A percentile compares a stretch with the other conserved stretches of the same genome.
phyloP scores from a whole-genome alignment of 371 early-diverging fungal genomes.

The Capillidium rhysosporum region DNA sequence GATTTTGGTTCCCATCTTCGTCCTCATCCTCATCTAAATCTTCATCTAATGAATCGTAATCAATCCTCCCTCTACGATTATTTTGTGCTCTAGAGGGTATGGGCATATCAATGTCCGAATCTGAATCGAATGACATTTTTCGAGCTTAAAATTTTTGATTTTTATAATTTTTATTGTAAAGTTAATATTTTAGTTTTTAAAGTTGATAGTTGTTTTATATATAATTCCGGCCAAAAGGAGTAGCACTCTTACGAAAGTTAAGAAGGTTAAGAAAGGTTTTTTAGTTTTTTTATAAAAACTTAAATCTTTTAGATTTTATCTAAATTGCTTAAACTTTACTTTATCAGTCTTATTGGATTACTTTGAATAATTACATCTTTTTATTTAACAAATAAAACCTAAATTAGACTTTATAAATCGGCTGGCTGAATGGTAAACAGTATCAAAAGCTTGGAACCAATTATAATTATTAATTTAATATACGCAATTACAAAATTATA shows the following conservation, averaged over 20 bases:
- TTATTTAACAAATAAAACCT: no score
- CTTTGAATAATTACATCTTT: no score
- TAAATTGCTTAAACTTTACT: no score
- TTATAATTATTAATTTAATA: background rate
- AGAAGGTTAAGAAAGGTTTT: no score
- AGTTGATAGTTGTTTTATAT: background rate
- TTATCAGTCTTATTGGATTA: no score
- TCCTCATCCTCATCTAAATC: slow-evolving; percentile 12
- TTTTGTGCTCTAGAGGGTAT: slow-evolving; percentile 11
- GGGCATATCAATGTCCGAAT: slow-evolving; percentile 11
- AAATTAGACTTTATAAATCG: no score
- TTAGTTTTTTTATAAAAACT: no score
- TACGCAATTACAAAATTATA: no score
- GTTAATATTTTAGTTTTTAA: background rate
- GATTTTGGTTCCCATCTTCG: slow-evolving; percentile 11
- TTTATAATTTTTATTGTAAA: background rate
- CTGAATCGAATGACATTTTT: slow-evolving; percentile 4
- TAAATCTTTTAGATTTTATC: no score
- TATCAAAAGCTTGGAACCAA: background rate
- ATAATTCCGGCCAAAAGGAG: no score
- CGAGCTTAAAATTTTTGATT: background rate
- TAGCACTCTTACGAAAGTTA: no score
- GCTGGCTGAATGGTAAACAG: background rate
- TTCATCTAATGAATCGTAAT: slow-evolving; percentile 15
- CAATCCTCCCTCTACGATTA: slow-evolving; percentile 8